Evolutionary conservation across 164 flowering plant species (phyloP).

Genomic region (Dillenia turbinata): DNA sequence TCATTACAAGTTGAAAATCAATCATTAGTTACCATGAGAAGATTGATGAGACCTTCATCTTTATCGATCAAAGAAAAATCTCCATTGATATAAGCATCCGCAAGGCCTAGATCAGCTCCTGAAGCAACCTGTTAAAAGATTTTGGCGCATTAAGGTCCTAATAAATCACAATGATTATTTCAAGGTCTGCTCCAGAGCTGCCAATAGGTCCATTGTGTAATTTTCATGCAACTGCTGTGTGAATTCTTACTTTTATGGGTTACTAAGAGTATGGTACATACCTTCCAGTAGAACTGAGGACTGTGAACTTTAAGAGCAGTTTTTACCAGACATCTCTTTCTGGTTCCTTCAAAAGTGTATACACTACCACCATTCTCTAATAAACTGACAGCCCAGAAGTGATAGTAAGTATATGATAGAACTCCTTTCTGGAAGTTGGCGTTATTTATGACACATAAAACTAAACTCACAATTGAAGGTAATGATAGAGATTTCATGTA

Average conservation of each 20-base stretch:
- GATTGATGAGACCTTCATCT: slow-evolving; percentile 68
- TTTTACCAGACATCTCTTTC: slow-evolving; percentile 38
- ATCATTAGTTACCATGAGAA: slow-evolving; percentile 52
- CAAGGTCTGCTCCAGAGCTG: no score
- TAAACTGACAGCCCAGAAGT: slow-evolving; percentile 39
- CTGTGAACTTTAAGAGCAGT: slow-evolving; percentile 55
- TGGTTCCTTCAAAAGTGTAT: slow-evolving; percentile 61
- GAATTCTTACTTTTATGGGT: no score
- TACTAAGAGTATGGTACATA: slow-evolving; percentile 6
- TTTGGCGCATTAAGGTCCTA: no score
- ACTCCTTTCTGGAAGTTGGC: no score
- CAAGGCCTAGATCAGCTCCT: slow-evolving; percentile 91
- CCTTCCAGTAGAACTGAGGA: slow-evolving; percentile 96
- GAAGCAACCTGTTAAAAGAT: slow-evolving; percentile 57
- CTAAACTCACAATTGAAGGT: no score
- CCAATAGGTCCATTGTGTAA: no score
- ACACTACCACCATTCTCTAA: slow-evolving; percentile 92
- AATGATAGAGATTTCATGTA: no score
- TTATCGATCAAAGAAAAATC: slow-evolving; percentile 80
- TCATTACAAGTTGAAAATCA: background rate
- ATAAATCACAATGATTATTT: no score
- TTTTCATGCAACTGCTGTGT: no score
- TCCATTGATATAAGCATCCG: slow-evolving; percentile 90
- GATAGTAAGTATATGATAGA: background rate
- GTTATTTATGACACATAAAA: no score